Conservation (phyloP, 2,329 filamentous ascomycete species). For the Ascochyta lentis region DNA sequence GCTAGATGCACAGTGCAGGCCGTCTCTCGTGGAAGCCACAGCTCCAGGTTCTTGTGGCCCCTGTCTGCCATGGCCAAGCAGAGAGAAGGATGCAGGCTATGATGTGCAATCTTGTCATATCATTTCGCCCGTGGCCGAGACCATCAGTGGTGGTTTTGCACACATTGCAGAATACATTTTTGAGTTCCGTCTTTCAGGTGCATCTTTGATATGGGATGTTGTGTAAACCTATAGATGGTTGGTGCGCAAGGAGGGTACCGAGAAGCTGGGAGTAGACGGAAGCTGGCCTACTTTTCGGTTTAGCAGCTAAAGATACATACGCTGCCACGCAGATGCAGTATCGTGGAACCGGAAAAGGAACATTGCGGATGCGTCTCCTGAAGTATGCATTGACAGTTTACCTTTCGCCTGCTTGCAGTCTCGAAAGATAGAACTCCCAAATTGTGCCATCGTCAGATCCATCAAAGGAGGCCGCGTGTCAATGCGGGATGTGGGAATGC, state of each 20-base stretch:
- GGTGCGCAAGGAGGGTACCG: slow-evolving; percentile 25
- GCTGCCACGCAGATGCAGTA: slow-evolving; percentile 22
- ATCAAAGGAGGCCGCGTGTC: background rate
- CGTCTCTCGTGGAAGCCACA: slow-evolving; percentile 33
- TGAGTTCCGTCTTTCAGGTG: background rate
- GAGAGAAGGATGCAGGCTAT: slow-evolving; percentile 3
- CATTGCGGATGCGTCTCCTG: slow-evolving; percentile 3
- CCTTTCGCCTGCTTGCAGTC: too few relatives aligned
- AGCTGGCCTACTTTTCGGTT: slow-evolving; percentile 22
- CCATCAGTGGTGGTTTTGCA: slow-evolving; percentile 3
- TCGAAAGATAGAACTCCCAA: background rate
- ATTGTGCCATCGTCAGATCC: background rate
- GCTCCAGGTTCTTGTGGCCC: background rate
- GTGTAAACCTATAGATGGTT: slow-evolving; percentile 1
- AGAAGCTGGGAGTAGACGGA: slow-evolving; percentile 18
- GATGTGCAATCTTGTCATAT: background rate
- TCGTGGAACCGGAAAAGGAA: slow-evolving; percentile 20
- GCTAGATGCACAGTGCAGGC: slow-evolving; percentile 21
- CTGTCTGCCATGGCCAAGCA: slow-evolving; percentile 6
- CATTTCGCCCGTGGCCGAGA: slow-evolving; percentile 2
- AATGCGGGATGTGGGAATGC: background rate
- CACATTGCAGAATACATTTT: slow-evolving; percentile 2
- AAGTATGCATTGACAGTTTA: background rate
- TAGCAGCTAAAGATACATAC: slow-evolving; percentile 8
- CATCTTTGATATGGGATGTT: background rate